phyloP scores from a whole-genome alignment of 2,329 filamentous ascomycete species.

The Talaromyces islandicus region DNA sequence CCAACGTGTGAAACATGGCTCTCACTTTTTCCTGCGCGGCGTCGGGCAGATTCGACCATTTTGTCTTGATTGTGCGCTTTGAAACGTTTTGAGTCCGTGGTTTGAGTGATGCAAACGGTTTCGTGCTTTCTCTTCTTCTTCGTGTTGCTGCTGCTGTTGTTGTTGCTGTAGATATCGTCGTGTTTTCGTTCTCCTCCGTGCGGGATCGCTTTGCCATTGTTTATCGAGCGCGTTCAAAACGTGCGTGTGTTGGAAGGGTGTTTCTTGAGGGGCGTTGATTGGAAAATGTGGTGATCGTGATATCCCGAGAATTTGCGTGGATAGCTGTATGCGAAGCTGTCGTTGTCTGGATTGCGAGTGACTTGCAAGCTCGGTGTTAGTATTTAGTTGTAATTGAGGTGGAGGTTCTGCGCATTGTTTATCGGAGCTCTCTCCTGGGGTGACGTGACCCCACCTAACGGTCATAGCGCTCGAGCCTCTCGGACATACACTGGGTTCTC shows the following conservation, averaged over 20 bases:
- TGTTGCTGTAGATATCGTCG: not conserved
- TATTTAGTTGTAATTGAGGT: not conserved
- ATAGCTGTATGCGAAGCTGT: not conserved
- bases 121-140: conserved; percentile 13
- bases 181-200: conserved; percentile 24
- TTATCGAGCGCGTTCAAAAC: not conserved
- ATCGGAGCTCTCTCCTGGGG: not conserved
- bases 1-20: conserved; percentile 35
- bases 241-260: not conserved
- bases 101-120: conserved; percentile 34
- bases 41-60: conserved; percentile 40
- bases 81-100: conserved; percentile 36
- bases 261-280: not conserved
- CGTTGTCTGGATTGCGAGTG: not conserved
- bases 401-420: not conserved
- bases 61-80: conserved; percentile 39
- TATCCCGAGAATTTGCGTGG: not conserved
- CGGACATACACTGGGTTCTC: not conserved
- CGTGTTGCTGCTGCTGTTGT: conserved; percentile 12
- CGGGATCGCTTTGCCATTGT: conserved; percentile 5
- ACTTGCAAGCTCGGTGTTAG: not conserved
- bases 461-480: not conserved
- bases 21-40: conserved; percentile 37
- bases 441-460: not conserved
- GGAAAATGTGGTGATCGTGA: not conserved